phyloP scores from a whole-genome alignment of 1,139 yeast genomes.

The Geotrichum siamense region DNA sequence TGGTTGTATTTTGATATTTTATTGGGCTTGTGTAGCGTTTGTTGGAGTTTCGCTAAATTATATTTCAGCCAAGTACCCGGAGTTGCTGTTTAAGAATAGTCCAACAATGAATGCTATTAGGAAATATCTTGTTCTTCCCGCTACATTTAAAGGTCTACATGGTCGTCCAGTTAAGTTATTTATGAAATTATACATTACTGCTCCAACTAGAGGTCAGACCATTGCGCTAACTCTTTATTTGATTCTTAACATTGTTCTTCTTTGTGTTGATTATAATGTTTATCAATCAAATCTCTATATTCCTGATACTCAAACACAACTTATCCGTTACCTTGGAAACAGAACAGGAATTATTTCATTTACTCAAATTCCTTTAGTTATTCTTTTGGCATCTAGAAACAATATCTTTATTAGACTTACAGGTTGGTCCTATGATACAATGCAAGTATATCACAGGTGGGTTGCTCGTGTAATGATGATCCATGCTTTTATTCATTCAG shows the following conservation, averaged over 20 bases:
- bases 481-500: constrained; percentile 40
- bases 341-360: constrained; percentile 57
- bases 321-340: constrained; percentile 43
- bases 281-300: constrained; percentile 24
- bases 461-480: constrained; percentile 46
- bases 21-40: constrained; percentile 25
- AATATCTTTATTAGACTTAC: constrained; percentile 51
- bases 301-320: constrained; percentile 25
- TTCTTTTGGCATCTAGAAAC: constrained; percentile 56
- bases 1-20: constrained; percentile 25
- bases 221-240: constrained; percentile 28
- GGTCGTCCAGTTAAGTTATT: constrained; percentile 26
- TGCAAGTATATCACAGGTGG: constrained; percentile 60
- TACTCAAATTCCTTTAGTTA: constrained; percentile 47
- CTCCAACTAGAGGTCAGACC: constrained; percentile 33
- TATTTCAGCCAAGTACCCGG: constrained; percentile 20
- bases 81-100: constrained; percentile 17
- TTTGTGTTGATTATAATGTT: constrained; percentile 20
- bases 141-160: constrained; percentile 30
- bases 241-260: constrained; percentile 26
- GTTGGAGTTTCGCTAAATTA: constrained; percentile 22
- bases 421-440: constrained; percentile 58
- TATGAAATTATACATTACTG: constrained; percentile 22
- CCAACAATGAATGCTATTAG: constrained; percentile 24
- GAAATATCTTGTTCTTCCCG: constrained; percentile 31